Percentiles rank a stretch among this genome's conserved stretches.
Evolutionary conservation across 116 monocot species (phyloP).

Genomic region (Papilionanthe hybrid): DNA sequence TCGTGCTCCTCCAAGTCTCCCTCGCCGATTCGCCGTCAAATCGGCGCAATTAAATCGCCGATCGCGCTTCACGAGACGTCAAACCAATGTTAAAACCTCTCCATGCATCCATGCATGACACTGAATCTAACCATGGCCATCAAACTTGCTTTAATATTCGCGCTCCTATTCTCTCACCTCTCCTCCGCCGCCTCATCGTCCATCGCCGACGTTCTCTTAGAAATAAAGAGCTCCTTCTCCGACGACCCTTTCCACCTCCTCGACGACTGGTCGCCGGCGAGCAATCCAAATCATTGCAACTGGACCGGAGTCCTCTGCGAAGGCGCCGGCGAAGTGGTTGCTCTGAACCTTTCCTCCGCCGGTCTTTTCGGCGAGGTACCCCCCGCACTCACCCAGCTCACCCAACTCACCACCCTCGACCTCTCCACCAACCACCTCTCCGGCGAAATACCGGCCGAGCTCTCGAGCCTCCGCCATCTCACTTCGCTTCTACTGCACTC

Average conservation of each 20-base stretch:
- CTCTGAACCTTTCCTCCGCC: conserved; percentile 54
- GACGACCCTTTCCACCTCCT: conserved; percentile 55
- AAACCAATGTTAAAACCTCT: too few species aligned
- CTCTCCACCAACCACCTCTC: conserved; percentile 66
- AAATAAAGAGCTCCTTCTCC: conserved; percentile 55
- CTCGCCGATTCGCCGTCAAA: background rate
- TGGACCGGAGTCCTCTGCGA: conserved; percentile 73
- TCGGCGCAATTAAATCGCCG: background rate
- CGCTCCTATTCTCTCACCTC: background rate
- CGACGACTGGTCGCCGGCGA: conserved; percentile 32
- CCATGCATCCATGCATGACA: background rate
- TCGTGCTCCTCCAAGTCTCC: background rate
- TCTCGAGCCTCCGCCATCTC: conserved; percentile 18
- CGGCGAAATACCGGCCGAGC: conserved; percentile 33
- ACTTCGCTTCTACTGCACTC: conserved; percentile 30
- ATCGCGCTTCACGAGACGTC: background rate
- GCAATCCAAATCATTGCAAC: conserved; percentile 36
- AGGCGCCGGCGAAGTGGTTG: conserved; percentile 13
- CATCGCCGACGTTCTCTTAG: conserved; percentile 29
- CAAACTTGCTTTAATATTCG: background rate
- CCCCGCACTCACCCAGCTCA: conserved; percentile 32
- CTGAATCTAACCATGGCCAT: background rate
- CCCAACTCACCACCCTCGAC: conserved; percentile 45
- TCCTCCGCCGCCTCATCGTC: background rate
- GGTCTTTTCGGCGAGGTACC: conserved; percentile 47